Percentiles rank a stretch among this genome's conserved stretches.
phyloP scores from a whole-genome alignment of 2,329 filamentous ascomycete genomes.

The Torrubiella hemipterigena region DNA sequence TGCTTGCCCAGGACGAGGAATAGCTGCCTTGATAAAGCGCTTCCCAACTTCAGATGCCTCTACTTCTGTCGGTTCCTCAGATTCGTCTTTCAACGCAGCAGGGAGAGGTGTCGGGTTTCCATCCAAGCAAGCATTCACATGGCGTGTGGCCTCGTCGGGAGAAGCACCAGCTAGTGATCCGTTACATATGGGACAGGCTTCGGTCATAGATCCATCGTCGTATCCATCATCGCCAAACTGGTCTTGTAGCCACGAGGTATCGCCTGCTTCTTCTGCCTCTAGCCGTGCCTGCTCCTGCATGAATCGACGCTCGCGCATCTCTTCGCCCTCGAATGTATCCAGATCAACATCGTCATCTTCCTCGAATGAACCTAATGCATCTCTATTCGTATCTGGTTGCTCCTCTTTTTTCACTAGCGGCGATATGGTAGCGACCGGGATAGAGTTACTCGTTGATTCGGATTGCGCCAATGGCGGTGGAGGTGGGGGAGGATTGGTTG shows the following conservation, averaged over 20 bases:
- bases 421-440: not conserved
- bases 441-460: not conserved
- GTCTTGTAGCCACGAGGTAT: slow-evolving; percentile 18
- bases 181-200: slow-evolving; percentile 68
- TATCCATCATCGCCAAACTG: slow-evolving; percentile 20
- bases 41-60: slow-evolving; percentile 33
- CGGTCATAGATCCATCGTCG: slow-evolving; percentile 17
- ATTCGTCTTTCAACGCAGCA: slow-evolving; percentile 9
- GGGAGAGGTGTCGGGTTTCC: slow-evolving; percentile 56
- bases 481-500: not conserved
- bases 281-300: slow-evolving; percentile 65
- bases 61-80: slow-evolving; percentile 11
- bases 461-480: not conserved
- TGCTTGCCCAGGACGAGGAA: slow-evolving; percentile 67
- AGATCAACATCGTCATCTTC: slow-evolving; percentile 45
- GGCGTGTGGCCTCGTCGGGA: slow-evolving; percentile 58
- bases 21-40: slow-evolving; percentile 53
- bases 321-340: slow-evolving; percentile 45
- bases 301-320: slow-evolving; percentile 53
- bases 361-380: slow-evolving; percentile 17
- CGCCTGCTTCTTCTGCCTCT: slow-evolving; percentile 44
- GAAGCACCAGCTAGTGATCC: slow-evolving; percentile 47
- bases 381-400: slow-evolving; percentile 2
- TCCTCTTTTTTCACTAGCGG: slow-evolving; percentile 1
- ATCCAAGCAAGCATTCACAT: slow-evolving; percentile 91